Evolutionary conservation across 768 basidiomycete genomes (phyloP).

Genomic region (Kwoniella sp.): DNA sequence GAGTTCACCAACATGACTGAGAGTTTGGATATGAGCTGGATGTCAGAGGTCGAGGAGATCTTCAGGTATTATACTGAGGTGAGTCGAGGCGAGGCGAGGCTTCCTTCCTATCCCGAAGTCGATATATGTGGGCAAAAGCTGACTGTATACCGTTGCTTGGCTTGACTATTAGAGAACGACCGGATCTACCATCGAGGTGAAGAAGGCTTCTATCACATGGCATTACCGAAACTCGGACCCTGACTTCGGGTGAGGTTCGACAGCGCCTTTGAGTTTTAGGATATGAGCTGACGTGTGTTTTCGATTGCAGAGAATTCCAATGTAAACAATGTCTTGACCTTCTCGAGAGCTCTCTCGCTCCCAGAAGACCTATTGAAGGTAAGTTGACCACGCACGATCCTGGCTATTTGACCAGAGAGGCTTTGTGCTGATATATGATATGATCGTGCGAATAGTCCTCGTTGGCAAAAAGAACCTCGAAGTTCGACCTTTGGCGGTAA

Average conservation of each 20-base stretch:
- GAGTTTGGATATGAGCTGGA: slow-evolving; percentile 94
- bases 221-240: slow-evolving; percentile 92
- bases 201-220: slow-evolving; percentile 98
- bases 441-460: slow-evolving; percentile 69
- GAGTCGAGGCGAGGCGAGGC: slow-evolving; percentile 34
- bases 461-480: slow-evolving; percentile 99
- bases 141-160: slow-evolving; percentile 8
- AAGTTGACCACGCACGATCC: no score
- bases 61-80: slow-evolving; percentile 96
- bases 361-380: slow-evolving; percentile 94
- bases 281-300: slow-evolving; percentile 6
- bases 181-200: slow-evolving; percentile 92
- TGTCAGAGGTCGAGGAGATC: slow-evolving; percentile 90
- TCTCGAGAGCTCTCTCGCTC: slow-evolving; percentile 88
- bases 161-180: slow-evolving; percentile 78
- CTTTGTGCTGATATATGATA: neutral
- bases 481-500: slow-evolving; percentile 89
- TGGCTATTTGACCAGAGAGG: no score
- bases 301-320: slow-evolving; percentile 70
- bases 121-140: neutral
- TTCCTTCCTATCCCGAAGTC: neutral
- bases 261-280: neutral
- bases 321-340: slow-evolving; percentile 96
- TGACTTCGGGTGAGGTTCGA: slow-evolving; percentile 79
- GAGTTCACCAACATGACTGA: slow-evolving; percentile 89